Evolutionary conservation across 2,329 filamentous ascomycete species (phyloP).

Genomic region (Fusarium protoensiforme): DNA sequence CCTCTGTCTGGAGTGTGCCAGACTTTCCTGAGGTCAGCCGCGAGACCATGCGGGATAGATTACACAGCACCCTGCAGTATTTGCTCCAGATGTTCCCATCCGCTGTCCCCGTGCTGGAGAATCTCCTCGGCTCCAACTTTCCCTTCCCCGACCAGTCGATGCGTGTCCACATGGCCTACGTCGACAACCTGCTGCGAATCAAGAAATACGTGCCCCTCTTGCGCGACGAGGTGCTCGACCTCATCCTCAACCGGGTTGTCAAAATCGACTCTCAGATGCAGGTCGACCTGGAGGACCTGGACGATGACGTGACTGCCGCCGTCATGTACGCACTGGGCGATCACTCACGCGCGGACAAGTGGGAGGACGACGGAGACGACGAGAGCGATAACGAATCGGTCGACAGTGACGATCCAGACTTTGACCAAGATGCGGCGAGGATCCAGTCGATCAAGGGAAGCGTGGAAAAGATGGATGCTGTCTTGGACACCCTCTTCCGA

Average conservation of each 20-base stretch:
- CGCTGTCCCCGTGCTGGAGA: slow-evolving; percentile 75
- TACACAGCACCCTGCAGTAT: slow-evolving; percentile 81
- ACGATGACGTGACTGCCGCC: slow-evolving; percentile 85
- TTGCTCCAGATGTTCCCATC: slow-evolving; percentile 85
- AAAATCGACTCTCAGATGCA: slow-evolving; percentile 97
- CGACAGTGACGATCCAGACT: slow-evolving; percentile 74
- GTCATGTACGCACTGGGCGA: slow-evolving; percentile 66
- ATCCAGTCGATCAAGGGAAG: slow-evolving; percentile 82
- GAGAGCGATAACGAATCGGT: slow-evolving; percentile 78
- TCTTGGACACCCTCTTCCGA: slow-evolving; percentile 88
- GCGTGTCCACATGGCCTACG: slow-evolving; percentile 85
- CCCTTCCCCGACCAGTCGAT: slow-evolving; percentile 82
- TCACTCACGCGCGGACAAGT: slow-evolving; percentile 40
- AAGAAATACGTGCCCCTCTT: slow-evolving; percentile 82
- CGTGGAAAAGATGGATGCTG: slow-evolving; percentile 90
- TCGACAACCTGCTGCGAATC: slow-evolving; percentile 83
- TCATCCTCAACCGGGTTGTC: slow-evolving; percentile 87
- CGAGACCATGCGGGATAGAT: slow-evolving; percentile 74
- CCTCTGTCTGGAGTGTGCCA: slow-evolving; percentile 59
- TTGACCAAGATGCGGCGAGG: slow-evolving; percentile 70
- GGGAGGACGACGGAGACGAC: slow-evolving; percentile 68
- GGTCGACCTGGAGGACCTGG: slow-evolving; percentile 89
- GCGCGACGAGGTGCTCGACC: slow-evolving; percentile 81
- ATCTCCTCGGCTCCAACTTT: slow-evolving; percentile 75
- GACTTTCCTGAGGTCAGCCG: slow-evolving; percentile 70